Evolutionary conservation across 805 yeast genomes (phyloP).

Genomic region (Ogataea neopini): DNA sequence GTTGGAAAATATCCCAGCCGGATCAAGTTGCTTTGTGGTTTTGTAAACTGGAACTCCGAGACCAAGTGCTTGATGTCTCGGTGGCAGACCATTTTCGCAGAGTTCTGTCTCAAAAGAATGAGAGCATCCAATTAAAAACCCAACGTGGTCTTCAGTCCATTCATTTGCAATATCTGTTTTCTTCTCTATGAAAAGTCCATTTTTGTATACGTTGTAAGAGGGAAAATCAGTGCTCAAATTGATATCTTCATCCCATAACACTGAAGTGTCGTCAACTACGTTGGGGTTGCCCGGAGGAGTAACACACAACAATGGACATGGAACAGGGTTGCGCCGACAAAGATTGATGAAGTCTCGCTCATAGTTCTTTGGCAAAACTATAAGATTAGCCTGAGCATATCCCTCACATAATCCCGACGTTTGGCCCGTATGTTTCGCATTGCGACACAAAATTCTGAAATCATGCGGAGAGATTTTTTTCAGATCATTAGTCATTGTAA

Average conservation of each 20-base stretch:
- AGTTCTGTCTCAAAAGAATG: slow-evolving; percentile 42
- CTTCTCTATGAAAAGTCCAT: slow-evolving; percentile 31
- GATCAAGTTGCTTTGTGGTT: slow-evolving; percentile 28
- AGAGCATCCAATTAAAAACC: slow-evolving; percentile 45
- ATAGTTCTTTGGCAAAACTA: slow-evolving; percentile 36
- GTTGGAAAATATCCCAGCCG: slow-evolving; percentile 36
- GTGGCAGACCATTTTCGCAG: slow-evolving; percentile 31
- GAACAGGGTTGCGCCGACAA: slow-evolving; percentile 41
- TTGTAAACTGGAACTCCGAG: slow-evolving; percentile 32
- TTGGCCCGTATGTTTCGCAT: slow-evolving; percentile 8
- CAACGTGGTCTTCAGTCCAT: slow-evolving; percentile 40
- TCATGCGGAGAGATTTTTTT: slow-evolving; percentile 6
- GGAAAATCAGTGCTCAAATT: slow-evolving; percentile 40
- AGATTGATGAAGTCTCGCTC: slow-evolving; percentile 38
- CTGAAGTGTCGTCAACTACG: slow-evolving; percentile 19
- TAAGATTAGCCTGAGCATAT: slow-evolving; percentile 41
- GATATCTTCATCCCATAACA: slow-evolving; percentile 22
- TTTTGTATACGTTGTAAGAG: slow-evolving; percentile 35
- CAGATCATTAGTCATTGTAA: not conserved
- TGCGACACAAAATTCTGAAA: slow-evolving; percentile 10
- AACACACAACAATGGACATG: slow-evolving; percentile 37
- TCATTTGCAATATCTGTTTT: slow-evolving; percentile 30
- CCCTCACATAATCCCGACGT: slow-evolving; percentile 26
- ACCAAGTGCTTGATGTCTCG: slow-evolving; percentile 27
- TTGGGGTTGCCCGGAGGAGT: slow-evolving; percentile 27